Evolutionary conservation across 495 filamentous ascomycete species (phyloP).

Genomic region (Apiosordaria backusii): DNA sequence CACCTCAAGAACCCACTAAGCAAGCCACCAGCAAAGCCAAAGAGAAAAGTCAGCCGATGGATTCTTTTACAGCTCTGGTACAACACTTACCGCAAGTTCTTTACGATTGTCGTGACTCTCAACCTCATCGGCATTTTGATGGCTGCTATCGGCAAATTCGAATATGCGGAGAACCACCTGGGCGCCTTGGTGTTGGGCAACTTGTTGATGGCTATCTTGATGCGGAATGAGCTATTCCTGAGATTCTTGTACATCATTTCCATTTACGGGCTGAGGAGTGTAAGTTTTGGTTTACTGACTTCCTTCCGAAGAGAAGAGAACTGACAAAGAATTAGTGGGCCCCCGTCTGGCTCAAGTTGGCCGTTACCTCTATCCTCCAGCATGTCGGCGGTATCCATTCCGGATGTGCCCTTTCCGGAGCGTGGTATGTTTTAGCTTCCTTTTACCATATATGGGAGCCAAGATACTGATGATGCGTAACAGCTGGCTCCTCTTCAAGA

Average conservation of each 20-base stretch:
- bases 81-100: constrained; percentile 48
- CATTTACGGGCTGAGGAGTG: constrained; percentile 42
- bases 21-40: constrained; percentile 19
- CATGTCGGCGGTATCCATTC: constrained; percentile 47
- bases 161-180: constrained; percentile 41
- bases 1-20: background rate
- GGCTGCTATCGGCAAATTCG: constrained; percentile 34
- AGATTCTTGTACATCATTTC: constrained; percentile 38
- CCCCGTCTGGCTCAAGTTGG: constrained; percentile 37
- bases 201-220: constrained; percentile 40
- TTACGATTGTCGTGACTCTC: constrained; percentile 39
- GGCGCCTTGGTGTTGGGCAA: constrained; percentile 45
- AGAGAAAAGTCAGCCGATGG: constrained; percentile 35
- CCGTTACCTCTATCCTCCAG: constrained; percentile 40
- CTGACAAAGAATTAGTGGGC: constrained; percentile 37
- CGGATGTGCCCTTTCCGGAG: constrained; percentile 43
- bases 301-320: background rate
- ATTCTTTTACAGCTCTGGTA: constrained; percentile 43
- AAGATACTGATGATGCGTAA: constrained; percentile 13
- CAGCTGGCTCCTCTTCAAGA: constrained; percentile 44
- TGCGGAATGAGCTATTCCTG: constrained; percentile 44
- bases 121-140: constrained; percentile 41
- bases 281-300: constrained; percentile 24
- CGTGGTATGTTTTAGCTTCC: constrained; percentile 29
- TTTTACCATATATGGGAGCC: background rate